Evolutionary conservation across 257 asterid species (phyloP), one percentile per base, ranked within the genome.

Genomic region (Salvia splendens): DNA sequence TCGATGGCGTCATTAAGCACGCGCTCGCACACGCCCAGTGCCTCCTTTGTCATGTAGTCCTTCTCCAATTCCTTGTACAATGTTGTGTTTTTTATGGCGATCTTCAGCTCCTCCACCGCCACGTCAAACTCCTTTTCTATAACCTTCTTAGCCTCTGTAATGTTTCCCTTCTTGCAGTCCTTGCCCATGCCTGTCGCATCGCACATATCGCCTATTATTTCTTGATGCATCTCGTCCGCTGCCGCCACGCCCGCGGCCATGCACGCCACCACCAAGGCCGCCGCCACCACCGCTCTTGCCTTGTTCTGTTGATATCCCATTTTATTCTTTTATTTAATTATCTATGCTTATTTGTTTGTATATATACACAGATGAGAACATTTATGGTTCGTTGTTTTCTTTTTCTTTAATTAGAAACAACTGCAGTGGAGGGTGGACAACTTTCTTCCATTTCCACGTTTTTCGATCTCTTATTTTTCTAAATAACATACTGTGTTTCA

Each of bases 261-360:
- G 74, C 81, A 75, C 11, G 95, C 95, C 64, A 80, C 87, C 64
- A 87, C 67, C 49, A 85, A 83, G 46, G 86, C 81, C 4, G 81
- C 14, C 3, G 75, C 78, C 10, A 75, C 61, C 30, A 80, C 68
- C 6, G 7, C n/a, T 3, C 67, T 35, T 35, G 40, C 40, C 40
- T 35, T 35, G 40, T 35, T 83, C 2, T 61, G 49, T 6, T 51
- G 69, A 0, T 35, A 43, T 12, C 54, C 81, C 94, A 86, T 86
- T 47, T 69, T 30, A 28, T 8, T 6, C 4, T 0, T 5, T 15
- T 6, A 4, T 52, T 35, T 35, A 35, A 0, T 6, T 35, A 35
- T 6, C 7, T 35, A 35, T 35, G 40, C 40, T 4, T 35, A 35
- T 35, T 4, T 35, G 7, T 35, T 1, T 35, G 7, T 35, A 35